phyloP scores from a whole-genome alignment of 164 flowering plant species.

The Stephania japonica region DNA sequence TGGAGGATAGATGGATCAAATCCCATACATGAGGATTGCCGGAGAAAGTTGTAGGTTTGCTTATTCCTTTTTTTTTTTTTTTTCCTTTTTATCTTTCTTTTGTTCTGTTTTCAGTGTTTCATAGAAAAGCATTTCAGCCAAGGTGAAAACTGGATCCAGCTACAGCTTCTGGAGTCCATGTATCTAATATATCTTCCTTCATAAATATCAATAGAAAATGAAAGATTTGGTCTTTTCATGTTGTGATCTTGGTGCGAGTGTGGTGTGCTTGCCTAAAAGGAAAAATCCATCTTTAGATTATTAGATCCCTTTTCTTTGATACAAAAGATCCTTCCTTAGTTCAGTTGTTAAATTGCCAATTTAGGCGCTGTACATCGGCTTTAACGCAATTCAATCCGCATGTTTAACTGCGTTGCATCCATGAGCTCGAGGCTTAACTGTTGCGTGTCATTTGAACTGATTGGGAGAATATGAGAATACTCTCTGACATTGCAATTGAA shows the following conservation, averaged over 20 bases:
- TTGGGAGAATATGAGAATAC: background rate
- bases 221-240: conserved; percentile 16
- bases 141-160: conserved; percentile 24
- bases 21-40: conserved; percentile 35
- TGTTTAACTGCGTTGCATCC: background rate
- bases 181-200: conserved; percentile 20
- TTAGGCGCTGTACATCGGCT: background rate
- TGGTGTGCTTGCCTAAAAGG: background rate
- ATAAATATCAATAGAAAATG: conserved; percentile 31
- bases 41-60: conserved; percentile 24
- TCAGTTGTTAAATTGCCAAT: background rate
- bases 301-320: no score
- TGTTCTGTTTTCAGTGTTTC: conserved; percentile 13
- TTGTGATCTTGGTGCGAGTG: background rate
- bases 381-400: background rate
- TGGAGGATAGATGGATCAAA: conserved; percentile 24
- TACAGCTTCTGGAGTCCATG: conserved; percentile 7
- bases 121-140: conserved; percentile 20
- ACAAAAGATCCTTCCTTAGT: background rate
- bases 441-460: background rate
- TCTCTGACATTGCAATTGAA: background rate
- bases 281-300: background rate
- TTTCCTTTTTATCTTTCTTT: conserved; percentile 6
- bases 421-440: background rate
- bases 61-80: conserved; percentile 19